phyloP scores from a whole-genome alignment of 169 alveolate genomes.

The Plasmodium sp. region DNA sequence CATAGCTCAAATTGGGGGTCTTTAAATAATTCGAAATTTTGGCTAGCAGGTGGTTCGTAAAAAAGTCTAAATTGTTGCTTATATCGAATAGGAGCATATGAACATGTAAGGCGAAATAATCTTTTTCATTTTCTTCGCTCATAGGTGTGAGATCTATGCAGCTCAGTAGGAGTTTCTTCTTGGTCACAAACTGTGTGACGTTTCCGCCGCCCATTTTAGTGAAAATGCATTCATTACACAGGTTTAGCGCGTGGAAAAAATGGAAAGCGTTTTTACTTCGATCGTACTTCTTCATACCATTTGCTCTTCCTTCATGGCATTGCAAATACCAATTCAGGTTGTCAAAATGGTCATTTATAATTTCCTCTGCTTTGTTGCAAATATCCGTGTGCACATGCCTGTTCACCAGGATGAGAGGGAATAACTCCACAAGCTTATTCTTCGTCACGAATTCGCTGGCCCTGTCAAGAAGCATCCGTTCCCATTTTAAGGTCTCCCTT shows the following conservation, averaged over 20 bases:
- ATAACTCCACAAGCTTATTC: slow-evolving; percentile 39
- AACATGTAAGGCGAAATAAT: slow-evolving; percentile 29
- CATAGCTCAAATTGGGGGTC: neutral
- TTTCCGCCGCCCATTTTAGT: slow-evolving; percentile 6
- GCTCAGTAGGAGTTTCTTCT: slow-evolving; percentile 33
- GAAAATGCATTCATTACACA: slow-evolving; percentile 62
- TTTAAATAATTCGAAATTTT: slow-evolving; percentile 2
- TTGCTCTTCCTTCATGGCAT: neutral
- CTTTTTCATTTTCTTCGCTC: neutral
- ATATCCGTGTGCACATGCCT: neutral
- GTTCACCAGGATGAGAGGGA: slow-evolving; percentile 6
- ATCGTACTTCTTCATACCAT: neutral
- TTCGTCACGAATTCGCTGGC: slow-evolving; percentile 7
- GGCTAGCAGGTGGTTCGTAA: neutral
- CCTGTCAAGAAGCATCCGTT: neutral
- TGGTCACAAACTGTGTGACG: slow-evolving; percentile 17
- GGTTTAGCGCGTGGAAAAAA: slow-evolving; percentile 34
- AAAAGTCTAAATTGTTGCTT: slow-evolving; percentile 28
- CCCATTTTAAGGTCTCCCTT: neutral
- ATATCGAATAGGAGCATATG: slow-evolving; percentile 75
- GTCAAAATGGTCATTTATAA: neutral
- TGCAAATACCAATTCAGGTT: neutral
- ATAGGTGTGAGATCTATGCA: neutral
- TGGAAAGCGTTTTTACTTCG: neutral
- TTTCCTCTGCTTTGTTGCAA: neutral